Conservation (phyloP, 148 eudicot genomes). For the Camellia japonica region DNA sequence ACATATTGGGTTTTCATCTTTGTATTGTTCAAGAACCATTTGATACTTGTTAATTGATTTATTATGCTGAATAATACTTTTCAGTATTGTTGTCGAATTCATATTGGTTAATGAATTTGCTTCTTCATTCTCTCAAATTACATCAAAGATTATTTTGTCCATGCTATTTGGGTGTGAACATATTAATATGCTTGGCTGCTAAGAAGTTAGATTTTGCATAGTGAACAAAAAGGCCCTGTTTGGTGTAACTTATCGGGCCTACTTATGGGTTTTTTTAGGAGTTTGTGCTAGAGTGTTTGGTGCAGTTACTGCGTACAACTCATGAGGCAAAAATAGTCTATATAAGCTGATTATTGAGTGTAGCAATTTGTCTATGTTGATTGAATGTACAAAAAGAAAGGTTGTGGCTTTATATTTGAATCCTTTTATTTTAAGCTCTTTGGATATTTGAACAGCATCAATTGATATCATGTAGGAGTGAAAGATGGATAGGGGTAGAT, state of each 20-base stretch:
- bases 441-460: not conserved
- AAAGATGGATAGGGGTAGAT: conserved; percentile 32
- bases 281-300: no score
- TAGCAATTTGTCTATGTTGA: not conserved
- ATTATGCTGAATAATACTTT: not conserved
- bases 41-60: not conserved
- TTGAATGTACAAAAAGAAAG: not conserved
- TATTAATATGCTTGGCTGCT: no score
- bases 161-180: not conserved
- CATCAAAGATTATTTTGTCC: not conserved
- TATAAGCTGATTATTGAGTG: not conserved
- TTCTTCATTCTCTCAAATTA: not conserved
- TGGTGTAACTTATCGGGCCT: no score
- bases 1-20: not conserved
- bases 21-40: not conserved
- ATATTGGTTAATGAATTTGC: no score
- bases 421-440: not conserved
- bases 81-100: not conserved
- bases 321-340: no score
- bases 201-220: not conserved
- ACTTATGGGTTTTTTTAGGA: no score
- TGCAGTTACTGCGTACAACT: no score
- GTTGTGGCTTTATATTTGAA: not conserved
- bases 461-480: conserved; percentile 13
- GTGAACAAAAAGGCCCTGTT: not conserved